Base-by-base conservation (phyloP, 768 basidiomycete species). In the Lentinula sp. region DNA sequence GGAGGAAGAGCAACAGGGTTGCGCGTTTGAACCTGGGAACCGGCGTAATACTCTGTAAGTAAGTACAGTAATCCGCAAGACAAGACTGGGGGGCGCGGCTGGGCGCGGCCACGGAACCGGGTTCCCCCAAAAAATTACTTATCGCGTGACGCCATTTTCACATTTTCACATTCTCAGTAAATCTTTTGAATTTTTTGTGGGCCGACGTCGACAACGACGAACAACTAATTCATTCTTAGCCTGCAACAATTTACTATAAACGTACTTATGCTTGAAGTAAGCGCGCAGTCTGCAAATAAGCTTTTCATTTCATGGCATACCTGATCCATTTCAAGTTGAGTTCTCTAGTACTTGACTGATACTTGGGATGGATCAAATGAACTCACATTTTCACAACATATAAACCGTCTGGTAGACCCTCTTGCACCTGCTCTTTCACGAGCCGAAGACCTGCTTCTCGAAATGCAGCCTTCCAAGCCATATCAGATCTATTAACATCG, bases 331-430 rank as follows among this genome's bases (percentile, higher is more conserved):
- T 21, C 18, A 60, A 62, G 32, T 50, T 28, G 11, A 60, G 28
- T 31, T 21, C 5, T 42, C 10, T 9, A 8, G 9, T 6, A 59
- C 15, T n/a, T 48, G 15, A 34, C 3, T 39, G 37, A 8, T 8
- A 39, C 37, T 39, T 13, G 13, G 45, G 23, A 48, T 61, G 40
- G 43, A 39, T 45, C 57, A 48, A 58, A 23, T 40, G 31, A 23
- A 72, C 86, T 31, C 60, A 93, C 94, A 92, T 92, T 79, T 92
- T 94, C 1, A 98, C 95, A 31, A 79, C 78, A 71, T 87, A 97
- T 59, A 98, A 69, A 15, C 86, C 93, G 51, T 76, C 79, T 0
- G 93, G 93, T 52, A 98, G 82, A 1, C 96, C 96, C 7, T 82
- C 75, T 69, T 99, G 96, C 0, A 90, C 75, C 66, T 90, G 82